These are phyloP conservation scores for Lichtheimia hyalospora DNA, from an alignment of 371 early-diverging fungal genomes.

Conservation along the genomic window DNA sequence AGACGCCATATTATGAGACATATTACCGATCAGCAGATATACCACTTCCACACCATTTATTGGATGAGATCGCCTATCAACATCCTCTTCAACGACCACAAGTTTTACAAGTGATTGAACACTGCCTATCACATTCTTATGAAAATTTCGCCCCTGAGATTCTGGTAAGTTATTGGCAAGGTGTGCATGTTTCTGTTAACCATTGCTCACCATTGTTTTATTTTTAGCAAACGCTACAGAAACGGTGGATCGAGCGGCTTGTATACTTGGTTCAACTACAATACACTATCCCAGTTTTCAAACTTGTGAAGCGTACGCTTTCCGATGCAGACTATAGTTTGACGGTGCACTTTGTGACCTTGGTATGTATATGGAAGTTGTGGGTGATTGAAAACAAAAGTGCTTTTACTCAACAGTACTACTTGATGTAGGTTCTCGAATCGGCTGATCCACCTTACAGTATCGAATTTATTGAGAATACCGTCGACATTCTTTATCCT, in stretches of 20 bases:
- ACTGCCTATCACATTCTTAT: slow-evolving; percentile 29
- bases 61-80: slow-evolving; percentile 69
- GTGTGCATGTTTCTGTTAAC: background rate
- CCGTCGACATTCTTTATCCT: slow-evolving; percentile 48
- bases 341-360: slow-evolving; percentile 56
- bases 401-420: background rate
- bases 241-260: slow-evolving; percentile 64
- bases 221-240: slow-evolving; percentile 63
- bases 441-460: slow-evolving; percentile 53
- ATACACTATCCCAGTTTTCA: slow-evolving; percentile 59
- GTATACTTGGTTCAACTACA: slow-evolving; percentile 62
- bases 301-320: slow-evolving; percentile 48
- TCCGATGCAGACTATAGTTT: slow-evolving; percentile 58
- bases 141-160: slow-evolving; percentile 57
- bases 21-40: slow-evolving; percentile 66
- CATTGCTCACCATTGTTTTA: background rate
- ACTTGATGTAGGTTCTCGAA: slow-evolving; percentile 29
- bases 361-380: slow-evolving; percentile 29
- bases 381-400: too few relatives aligned
- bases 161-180: slow-evolving; percentile 28
- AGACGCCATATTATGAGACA: slow-evolving; percentile 64
- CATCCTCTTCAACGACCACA: slow-evolving; percentile 65
- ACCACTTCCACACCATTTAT: slow-evolving; percentile 56
- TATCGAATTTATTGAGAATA: slow-evolving; percentile 41
- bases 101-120: slow-evolving; percentile 59